Base-by-base conservation (phyloP, 306 rosid genomes). In the Cicer yamashitae region DNA sequence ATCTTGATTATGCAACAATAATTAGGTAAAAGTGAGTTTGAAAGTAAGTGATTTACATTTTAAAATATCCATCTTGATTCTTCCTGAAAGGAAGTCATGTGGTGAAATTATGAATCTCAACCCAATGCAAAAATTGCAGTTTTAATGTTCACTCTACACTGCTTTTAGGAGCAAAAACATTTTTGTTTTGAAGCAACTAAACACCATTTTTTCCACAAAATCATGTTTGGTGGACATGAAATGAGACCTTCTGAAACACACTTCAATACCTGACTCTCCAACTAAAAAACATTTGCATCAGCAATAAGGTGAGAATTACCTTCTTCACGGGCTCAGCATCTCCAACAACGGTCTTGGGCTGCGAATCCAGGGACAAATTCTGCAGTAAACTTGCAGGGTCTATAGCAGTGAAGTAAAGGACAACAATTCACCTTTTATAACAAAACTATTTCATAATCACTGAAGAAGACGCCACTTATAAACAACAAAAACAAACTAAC, bases 321-420 rank as follows among this genome's bases (percentile, higher is more conserved):
- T 73, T 81, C 82, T 81, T 84, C 2, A 75, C 68, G 3, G 83
- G 50, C 41, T 63, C 77, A 1, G 79, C 12, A 74, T 38, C 81
- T 67, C 76, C 88, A 22, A 59, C 37, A 43, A 44, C 45, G 25
- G 76, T 14, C 75, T 79, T 73, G 52, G 88, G 10, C 58, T 78
- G 80, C 5, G 90, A 70, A 76, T 86, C 79, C 44, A 86, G 43
- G 1, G 86, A 75, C 71, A 86, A 81, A 52, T 72, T 84, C 70
- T 86, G 87, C 68, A 86, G 30, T 46, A 86, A 79, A 60, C 82
- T 82, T 73, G 88, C 78, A 69, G 88, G 64, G 77, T 69, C 87
- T 84, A 38, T 20, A 17, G 34, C 2, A 67, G 6, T 3, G 10
- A 18, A 25, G 60, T 77, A 40, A 68, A 68, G 53, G 43, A 45